Base-by-base conservation (phyloP, 371 early-diverging fungal species). In the Syncephalastrum racemosum region DNA sequence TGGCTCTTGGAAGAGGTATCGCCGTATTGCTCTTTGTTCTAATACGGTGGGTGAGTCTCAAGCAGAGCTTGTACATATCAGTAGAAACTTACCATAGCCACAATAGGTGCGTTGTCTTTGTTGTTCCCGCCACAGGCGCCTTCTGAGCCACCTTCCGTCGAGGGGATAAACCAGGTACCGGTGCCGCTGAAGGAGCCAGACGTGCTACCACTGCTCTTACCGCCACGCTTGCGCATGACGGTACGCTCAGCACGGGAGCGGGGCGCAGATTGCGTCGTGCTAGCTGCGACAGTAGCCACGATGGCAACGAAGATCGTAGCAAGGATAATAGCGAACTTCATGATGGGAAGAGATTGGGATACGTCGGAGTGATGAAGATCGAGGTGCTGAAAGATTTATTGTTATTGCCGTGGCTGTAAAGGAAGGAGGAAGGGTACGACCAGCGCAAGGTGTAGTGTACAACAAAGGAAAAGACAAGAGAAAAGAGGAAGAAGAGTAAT, bases 21-120 rank as follows among this genome's bases (percentile, higher is more conserved):
- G 16, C 77, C 77, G 50, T 73, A 77, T 40, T 73, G 73, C 2
- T 22, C 46, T 3, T 25, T 16, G 46, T 63, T 68, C 66, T 56
- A 47, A 3, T 8, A 31, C 10, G 12, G 6, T 12, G 27, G 12
- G 12, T 31, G 10, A 31, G 36, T 31, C 10, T 31, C 36, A 31
- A 5, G 36, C 10, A 4, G 5, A 5, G 10, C 12, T 3, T 49
- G 23, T 25, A 27, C 2, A 5, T 31, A 49, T 24, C 24, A 18
- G 19, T 39, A 2, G 25, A 15, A 27, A 25, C 55, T 54, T 51
- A 61, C 61, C 61, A 68, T 55, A 27, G 66, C 72, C 42, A 65
- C 67, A 56, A 66, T 64, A 4, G 18, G 25, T 14, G 62, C 62
- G 45, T 53, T n/a, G 39, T 64, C 67, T 40, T 46, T 53, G 49